Evolutionary conservation across 1,284 basidiomycete genomes (phyloP), one percentile per base, ranked within the genome.

Genomic region (Abortiporus biennis): DNA sequence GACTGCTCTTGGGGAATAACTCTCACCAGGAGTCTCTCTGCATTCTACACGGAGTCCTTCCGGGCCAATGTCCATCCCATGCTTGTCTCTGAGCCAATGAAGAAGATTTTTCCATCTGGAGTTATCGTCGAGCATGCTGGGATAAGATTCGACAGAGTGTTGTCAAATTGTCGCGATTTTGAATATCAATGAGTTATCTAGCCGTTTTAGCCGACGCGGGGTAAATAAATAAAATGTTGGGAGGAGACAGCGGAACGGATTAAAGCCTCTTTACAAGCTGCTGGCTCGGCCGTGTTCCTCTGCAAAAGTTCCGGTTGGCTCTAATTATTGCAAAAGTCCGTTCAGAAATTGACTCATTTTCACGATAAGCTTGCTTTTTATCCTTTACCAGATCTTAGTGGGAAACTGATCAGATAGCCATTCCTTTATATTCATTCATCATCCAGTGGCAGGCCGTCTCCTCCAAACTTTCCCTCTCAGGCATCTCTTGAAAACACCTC

Each of bases 61-160:
- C 8, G 53, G 35, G 2, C 54, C 54, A 6, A 57, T 55, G 45
- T 73, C 61, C 68, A 77, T 76, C 3, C 78, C 80, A 54, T 73
- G 71, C 9, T 53, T 40, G 36, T 40, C 41, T 53, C 37, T 56
- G 51, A 87, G 66, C 83, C 81, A 87, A 12, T 52, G 47, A 20
- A 85, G 51, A 38, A 87, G 61, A 21, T 51, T 52, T 22, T 60
- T 54, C 83, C 82, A 85, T 34, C 56, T 61, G 63, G 61, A 37
- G 52, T 49, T 53, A 45, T 57, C 55, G 50, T 47, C 37, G 22
- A 38, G 23, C 22, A 25, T 24, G 36, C 6, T 22, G n/a, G 6
- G 13, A 25, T 24, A 24, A n/a, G n/a, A n/a, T n/a, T n/a, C n/a
- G n/a, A n/a, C n/a, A n/a, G n/a, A n/a, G n/a, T n/a, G n/a, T n/a